Percentiles rank a stretch among this genome's conserved stretches.
These are phyloP conservation scores for Stemphylium beticola DNA, from an alignment of 2,329 filamentous ascomycete species.

Conservation along the genomic window DNA sequence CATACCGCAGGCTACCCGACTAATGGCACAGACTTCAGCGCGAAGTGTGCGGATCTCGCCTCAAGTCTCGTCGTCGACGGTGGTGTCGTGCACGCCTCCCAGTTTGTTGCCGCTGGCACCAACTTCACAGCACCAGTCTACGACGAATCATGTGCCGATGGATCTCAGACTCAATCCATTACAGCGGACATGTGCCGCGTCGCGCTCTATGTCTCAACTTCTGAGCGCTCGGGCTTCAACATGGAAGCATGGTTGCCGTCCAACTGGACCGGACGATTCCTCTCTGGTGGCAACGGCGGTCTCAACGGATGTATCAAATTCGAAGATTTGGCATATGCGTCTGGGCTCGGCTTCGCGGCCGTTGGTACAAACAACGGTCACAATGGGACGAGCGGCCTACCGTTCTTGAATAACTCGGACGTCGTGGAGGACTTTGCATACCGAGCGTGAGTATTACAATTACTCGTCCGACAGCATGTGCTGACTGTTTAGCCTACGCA, in stretches of 20 bases:
- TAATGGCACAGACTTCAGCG: slow-evolving; percentile 21
- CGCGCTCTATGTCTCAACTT: slow-evolving; percentile 50
- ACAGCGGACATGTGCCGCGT: slow-evolving; percentile 51
- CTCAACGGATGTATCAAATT: slow-evolving; percentile 51
- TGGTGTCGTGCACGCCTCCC: slow-evolving; percentile 46
- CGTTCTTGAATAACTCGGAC: slow-evolving; percentile 56
- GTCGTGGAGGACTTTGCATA: slow-evolving; percentile 58
- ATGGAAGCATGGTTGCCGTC: slow-evolving; percentile 55
- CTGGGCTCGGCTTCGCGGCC: slow-evolving; percentile 48
- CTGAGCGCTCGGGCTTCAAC: slow-evolving; percentile 48
- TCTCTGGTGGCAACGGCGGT: slow-evolving; percentile 49
- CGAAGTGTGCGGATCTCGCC: slow-evolving; percentile 37
- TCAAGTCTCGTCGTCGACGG: slow-evolving; percentile 41
- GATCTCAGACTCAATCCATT: slow-evolving; percentile 31
- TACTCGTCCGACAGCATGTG: background rate
- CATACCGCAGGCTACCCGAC: background rate
- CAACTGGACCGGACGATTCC: slow-evolving; percentile 50
- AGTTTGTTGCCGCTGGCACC: slow-evolving; percentile 50
- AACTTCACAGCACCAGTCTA: slow-evolving; percentile 50
- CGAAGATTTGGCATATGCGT: slow-evolving; percentile 47
- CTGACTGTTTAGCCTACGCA: slow-evolving; percentile 37
- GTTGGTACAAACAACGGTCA: slow-evolving; percentile 53
- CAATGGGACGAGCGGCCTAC: slow-evolving; percentile 52
- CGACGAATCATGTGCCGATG: slow-evolving; percentile 48
- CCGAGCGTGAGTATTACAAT: slow-evolving; percentile 39